Base-by-base conservation (phyloP, 2,329 filamentous ascomycete species). In the Diaporthe vexans region DNA sequence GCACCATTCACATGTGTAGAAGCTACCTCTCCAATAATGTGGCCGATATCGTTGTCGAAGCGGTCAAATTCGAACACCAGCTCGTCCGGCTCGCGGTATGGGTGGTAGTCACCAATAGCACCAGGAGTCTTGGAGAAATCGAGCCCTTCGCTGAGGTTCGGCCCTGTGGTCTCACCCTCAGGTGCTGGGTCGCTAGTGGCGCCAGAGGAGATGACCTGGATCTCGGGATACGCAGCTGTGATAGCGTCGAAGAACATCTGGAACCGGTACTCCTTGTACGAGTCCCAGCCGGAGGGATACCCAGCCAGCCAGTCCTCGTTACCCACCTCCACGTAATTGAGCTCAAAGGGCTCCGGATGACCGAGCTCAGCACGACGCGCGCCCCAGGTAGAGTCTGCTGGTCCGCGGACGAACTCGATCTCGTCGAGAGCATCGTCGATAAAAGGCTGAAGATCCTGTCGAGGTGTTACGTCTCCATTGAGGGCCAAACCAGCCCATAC, bases 291-390 rank as follows among this genome's bases (percentile, higher is more conserved):
- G 0, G 79, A 78, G 2, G 85, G 83, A 7, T 86, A 88, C 4
- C 86, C 85, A 35, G 85, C 86, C 5, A 92, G 86, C 84, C 89
- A 89, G 77, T 94, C 92, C 79, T 94, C 92, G 79, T 94, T 93
- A 74, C 92, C 92, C 57, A 93, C 83, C 81, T 93, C 92, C 72
- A 93, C 89, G 77, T 89, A 91, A 15, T 87, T 84, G 65, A 94
- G 85, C 40, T 80, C 83, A 83, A 90, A 93, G 0, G 92, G 91
- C 74, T 90, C 85, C 0, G 90, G 86, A 77, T 92, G 88, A 4
- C 92, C 92, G 3, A 91, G 85, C 57, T 87, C 82, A 9, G 90
- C 90, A 24, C 91, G 89, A 9, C 87, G 81, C 5, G 87, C 84
- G 19, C 91, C 91, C 84, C 89, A 92, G 33, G 85, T 86, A 1